phyloP scores from a whole-genome alignment of 768 basidiomycete genomes.

The Leccinum uliginosum region DNA sequence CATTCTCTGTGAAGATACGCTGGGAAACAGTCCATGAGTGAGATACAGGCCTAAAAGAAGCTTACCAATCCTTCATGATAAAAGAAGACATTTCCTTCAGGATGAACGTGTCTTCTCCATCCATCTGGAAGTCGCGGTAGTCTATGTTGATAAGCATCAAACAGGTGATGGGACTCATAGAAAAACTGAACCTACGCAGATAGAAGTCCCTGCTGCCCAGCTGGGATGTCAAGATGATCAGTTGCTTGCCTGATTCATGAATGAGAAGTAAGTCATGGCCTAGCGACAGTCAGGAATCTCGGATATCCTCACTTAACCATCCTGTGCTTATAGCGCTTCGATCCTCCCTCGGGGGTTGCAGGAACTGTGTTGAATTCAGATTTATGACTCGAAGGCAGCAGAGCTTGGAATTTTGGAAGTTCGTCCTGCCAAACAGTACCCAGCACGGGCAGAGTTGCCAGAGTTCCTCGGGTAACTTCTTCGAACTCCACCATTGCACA shows the following conservation, averaged over 20 bases:
- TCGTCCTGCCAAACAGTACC: background rate
- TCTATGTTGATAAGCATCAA: background rate
- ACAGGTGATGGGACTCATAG: background rate
- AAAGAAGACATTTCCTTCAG: conserved; percentile 12
- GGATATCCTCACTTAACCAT: background rate
- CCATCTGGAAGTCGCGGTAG: background rate
- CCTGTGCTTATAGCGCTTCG: conserved; percentile 8
- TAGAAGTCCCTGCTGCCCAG: conserved; percentile 8
- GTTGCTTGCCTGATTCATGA: background rate
- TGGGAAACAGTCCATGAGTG: background rate
- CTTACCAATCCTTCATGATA: conserved; percentile 13
- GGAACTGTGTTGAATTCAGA: background rate
- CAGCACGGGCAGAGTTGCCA: conserved; percentile 3
- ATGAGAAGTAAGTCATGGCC: background rate
- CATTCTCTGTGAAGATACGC: conserved; percentile 15
- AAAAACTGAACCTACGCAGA: conserved; percentile 2
- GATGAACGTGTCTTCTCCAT: conserved; percentile 13
- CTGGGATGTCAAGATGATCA: background rate
- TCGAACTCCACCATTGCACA: background rate
- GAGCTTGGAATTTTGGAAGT: background rate
- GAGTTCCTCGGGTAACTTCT: background rate
- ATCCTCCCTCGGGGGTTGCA: conserved; percentile 9
- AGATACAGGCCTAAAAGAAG: background rate
- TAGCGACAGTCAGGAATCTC: background rate
- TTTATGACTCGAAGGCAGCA: background rate